Evolutionary conservation across 116 monocot genomes (phyloP), one percentile per base, ranked within the genome.

Genomic region (Cymodocea nodosa): DNA sequence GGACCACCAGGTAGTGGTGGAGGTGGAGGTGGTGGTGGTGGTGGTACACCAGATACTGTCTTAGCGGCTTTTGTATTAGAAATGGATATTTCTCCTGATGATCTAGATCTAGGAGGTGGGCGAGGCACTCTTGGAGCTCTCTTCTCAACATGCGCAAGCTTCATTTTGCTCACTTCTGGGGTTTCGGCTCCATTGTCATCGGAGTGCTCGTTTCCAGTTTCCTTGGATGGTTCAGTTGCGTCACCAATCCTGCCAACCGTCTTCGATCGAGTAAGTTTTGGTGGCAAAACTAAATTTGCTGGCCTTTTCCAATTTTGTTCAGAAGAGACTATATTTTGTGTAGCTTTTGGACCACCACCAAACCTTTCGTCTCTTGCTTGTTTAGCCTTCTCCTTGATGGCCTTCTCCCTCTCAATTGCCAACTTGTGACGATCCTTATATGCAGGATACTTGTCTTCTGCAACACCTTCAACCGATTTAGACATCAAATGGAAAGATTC

Each of bases 351-450:
- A 19, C 64, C 66, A 52, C 72, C 71, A 18, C 78, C 67, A 64
- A 94, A 94, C 70, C 79, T 82, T 52, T 84, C 77, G 16, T 68
- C 84, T 78, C 94, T 76, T 5, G 90, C 94, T 75, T 87, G 84
- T 37, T 87, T 81, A 20, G 89, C 94, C 52, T 81, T 89, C 81
- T 89, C 79, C 71, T 94, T 94, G 74, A 89, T 81, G 4, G 63
- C 75, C 70, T 86, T 87, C 82, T 94, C 94, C 58, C 90, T 66
- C 57, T 94, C 94, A 36, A 84, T 14, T 2, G 94, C 94, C 49
- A 94, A 75, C 68, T 89, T 94, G 64, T 94, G 90, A 54, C 94
- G 68, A 62, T 94, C 90, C 63, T 87, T 94, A 69, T 85, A 94
- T 30, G 87, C 82, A 15, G 94, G 94, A 60, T 89, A 94, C 74